Conservation (phyloP, 2,329 filamentous ascomycete species). For the Penicillium sp. region DNA sequence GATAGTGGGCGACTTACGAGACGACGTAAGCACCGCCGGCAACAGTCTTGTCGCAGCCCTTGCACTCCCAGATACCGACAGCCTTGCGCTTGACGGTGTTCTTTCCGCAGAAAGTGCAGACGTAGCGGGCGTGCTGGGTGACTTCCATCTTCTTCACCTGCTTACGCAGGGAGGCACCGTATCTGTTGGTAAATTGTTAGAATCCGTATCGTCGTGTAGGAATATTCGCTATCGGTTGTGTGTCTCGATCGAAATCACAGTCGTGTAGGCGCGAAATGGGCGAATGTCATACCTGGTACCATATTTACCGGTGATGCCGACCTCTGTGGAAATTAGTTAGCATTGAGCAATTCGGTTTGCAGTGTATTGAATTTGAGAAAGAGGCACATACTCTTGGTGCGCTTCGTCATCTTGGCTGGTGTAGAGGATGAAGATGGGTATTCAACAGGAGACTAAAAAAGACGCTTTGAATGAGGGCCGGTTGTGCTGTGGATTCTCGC, state of each 20-base stretch:
- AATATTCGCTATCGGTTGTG: slow-evolving; percentile 7
- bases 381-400: slow-evolving; percentile 70
- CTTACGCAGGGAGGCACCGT: slow-evolving; percentile 99
- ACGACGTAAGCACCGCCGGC: slow-evolving; percentile 94
- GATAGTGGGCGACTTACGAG: slow-evolving; percentile 68
- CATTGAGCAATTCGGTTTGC: slow-evolving; percentile 18
- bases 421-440: slow-evolving; percentile 41
- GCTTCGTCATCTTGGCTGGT: slow-evolving; percentile 80
- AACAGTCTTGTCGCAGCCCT: slow-evolving; percentile 88
- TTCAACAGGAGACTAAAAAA: slow-evolving; percentile 37
- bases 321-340: slow-evolving; percentile 57
- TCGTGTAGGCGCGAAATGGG: slow-evolving; percentile 21
- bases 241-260: slow-evolving; percentile 18
- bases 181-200: slow-evolving; percentile 56
- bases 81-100: slow-evolving; percentile 85
- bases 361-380: not conserved
- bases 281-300: slow-evolving; percentile 76
- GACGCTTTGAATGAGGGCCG: slow-evolving; percentile 34
- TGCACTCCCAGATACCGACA: slow-evolving; percentile 97
- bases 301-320: slow-evolving; percentile 98
- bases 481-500: slow-evolving; percentile 41
- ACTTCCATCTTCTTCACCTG: slow-evolving; percentile 99
- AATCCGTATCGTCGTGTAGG: slow-evolving; percentile 19
- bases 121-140: slow-evolving; percentile 95
- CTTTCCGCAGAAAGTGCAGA: slow-evolving; percentile 99